Base-by-base conservation (phyloP, 345 rosid genomes). In the Eucalyptus tenuipes region DNA sequence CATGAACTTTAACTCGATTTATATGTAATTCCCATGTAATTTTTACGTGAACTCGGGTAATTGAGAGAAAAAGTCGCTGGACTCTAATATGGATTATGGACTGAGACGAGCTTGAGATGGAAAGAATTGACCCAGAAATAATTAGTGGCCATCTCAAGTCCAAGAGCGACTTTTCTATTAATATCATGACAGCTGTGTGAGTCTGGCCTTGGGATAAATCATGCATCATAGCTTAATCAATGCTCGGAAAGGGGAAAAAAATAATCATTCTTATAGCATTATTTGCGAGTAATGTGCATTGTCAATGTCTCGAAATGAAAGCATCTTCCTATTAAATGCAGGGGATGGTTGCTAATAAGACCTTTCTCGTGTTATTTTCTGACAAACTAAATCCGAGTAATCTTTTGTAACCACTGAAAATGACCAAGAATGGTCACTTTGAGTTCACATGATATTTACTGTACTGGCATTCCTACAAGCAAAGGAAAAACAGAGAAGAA, bases 61-160 rank as follows among this genome's bases (percentile, higher is more conserved):
- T 12, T 27, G 7, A 59, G 31, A 13, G 7, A 59, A 59, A 59
- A 27, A 0, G 68, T 3, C 1, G 2, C 0, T 1, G 7, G 16
- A 6, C 31, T 59, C 68, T 27, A 10, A 10, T 55, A 27, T 27
- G 68, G 31, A 59, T 59, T 55, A 59, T 27, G 68, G 68, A 59
- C 27, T 3, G 68, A 2, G 7, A 27, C 4, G 31, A 55, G 4
- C 31, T 27, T 27, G 31, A 12, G 13, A 59, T 59, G 12, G 68
- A 59, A 59, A 59, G 31, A 27, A 12, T 12, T 27, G 68, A 27
- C 4, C 0, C 8, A 59, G 15, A 27, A 59, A 12, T 55, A 55
- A 55, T 55, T 55, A 59, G 68, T 12, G 12, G 68, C 68, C 15
- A 27, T 59, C 66, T 59, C 31, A 27, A 27, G 27, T 59, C 0